Conservation (phyloP, 2,329 filamentous ascomycete genomes). For the Tympanopsis confertula region DNA sequence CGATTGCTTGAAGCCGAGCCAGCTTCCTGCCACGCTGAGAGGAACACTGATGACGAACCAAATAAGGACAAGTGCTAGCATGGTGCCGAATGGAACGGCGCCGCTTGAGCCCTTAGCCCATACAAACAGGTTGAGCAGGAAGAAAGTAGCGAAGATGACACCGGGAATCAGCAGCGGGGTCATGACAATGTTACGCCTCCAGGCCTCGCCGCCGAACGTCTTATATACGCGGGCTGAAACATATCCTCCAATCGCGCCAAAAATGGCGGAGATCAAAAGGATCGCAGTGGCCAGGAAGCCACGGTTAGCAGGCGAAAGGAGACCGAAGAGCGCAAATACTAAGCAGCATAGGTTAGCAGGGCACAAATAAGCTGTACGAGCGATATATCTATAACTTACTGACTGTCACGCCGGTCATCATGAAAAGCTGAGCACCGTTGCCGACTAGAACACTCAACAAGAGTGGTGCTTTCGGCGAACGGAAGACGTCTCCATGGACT, state of each 20-base stretch:
- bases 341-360: not conserved
- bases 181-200: conserved; percentile 85
- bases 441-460: conserved; percentile 79
- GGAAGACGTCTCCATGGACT: conserved; percentile 94
- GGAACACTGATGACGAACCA: conserved; percentile 97
- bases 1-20: conserved; percentile 61
- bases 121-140: conserved; percentile 89
- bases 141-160: conserved; percentile 78
- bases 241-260: conserved; percentile 88
- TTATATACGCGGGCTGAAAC: conserved; percentile 87
- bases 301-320: conserved; percentile 89
- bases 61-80: conserved; percentile 84
- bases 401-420: conserved; percentile 93
- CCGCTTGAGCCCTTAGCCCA: conserved; percentile 89
- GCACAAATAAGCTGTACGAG: too few species aligned
- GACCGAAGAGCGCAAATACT: conserved; percentile 81
- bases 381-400: too few species aligned
- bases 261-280: conserved; percentile 82
- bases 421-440: conserved; percentile 90
- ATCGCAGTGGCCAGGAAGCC: conserved; percentile 88
- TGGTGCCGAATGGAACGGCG: conserved; percentile 90
- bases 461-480: conserved; percentile 70
- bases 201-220: conserved; percentile 78
- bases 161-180: conserved; percentile 79
- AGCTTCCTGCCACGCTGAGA: conserved; percentile 78